phyloP scores from a whole-genome alignment of 2,329 filamentous ascomycete species.

The Stagonosporopsis cucurbitacearum region DNA sequence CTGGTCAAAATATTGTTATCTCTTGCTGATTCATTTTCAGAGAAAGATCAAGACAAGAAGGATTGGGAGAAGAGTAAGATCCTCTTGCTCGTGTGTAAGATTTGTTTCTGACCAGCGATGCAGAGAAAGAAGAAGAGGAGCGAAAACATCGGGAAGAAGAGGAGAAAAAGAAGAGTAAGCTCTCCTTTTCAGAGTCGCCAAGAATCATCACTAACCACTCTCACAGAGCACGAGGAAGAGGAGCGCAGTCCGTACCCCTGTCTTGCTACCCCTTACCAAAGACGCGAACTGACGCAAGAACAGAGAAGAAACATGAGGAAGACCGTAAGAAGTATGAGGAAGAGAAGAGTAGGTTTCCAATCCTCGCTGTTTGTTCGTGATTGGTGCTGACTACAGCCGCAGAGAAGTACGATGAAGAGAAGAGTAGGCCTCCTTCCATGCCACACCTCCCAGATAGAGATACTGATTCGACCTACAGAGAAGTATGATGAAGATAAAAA shows the following conservation, averaged over 20 bases:
- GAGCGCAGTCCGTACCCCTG: neutral
- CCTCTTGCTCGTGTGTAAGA: too few species aligned
- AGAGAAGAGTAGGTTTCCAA: neutral
- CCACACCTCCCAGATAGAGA: neutral
- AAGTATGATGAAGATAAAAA: neutral
- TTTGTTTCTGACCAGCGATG: neutral
- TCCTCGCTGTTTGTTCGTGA: neutral
- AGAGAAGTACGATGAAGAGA: neutral
- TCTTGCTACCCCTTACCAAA: neutral
- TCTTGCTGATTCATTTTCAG: neutral
- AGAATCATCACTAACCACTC: neutral
- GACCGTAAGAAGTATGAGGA: neutral
- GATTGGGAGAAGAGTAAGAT: constrained; percentile 1
- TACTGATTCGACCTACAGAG: neutral
- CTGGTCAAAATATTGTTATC: too few species aligned
- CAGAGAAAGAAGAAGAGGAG: constrained; percentile 10
- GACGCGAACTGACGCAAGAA: neutral
- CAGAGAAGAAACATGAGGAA: constrained; percentile 2
- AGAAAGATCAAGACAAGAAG: constrained; percentile 5
- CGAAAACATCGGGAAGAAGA: neutral
- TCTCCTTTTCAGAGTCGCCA: too few species aligned
- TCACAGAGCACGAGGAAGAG: constrained; percentile 2
- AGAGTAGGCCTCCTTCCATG: neutral
- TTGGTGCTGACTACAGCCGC: neutral
- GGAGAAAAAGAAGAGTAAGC: neutral